Evolutionary conservation across 805 yeast genomes (phyloP), one percentile per base, ranked within the genome.

Genomic region (Kurtzmaniella cleridarum): DNA sequence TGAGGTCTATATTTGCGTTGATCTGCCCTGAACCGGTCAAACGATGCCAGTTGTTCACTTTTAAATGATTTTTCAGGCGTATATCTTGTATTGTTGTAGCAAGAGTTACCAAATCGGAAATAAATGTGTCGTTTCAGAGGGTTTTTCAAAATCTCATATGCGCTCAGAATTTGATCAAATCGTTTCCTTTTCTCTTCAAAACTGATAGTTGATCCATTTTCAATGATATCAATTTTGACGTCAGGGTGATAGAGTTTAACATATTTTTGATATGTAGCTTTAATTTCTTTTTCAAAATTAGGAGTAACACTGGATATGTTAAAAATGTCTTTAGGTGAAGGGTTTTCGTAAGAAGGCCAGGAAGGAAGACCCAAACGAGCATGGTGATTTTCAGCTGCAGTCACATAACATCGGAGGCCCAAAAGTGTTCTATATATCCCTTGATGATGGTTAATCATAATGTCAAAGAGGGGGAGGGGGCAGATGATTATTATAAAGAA

Each of bases 211-310:
- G 47, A 34, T 3, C 72, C 68, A 30, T 55, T 57, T 29, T 60
- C 56, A 7, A 55, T 27, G 0, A 59, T 47, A 0, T 45, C 54
- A 9, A 51, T 40, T 27, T 58, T 55, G 2, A 73, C 55, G 53
- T 89, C 97, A 0, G 97, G 96, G 55, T 89, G 96, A 50, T 89
- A 89, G 8, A 79, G 53, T 56, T 84, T 85, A 9, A 89, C 89
- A 34, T 50, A 62, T 36, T 59, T 59, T 36, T 54, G 48, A 47
- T 68, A 66, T 18, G 45, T 59, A 4, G 45, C 24, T 41, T 64
- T 63, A 20, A 68, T 44, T 5, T 78, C 63, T 38, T 74, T 67
- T 47, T 73, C 76, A 51, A 81, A 84, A 33, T 71, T 71, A 17
- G 54, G 54, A 4, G 40, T 27, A 15, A 59, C 33, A 23, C 41